Conservation (phyloP, 2,329 filamentous ascomycete genomes). For the Pseudogymnoascus sp. region DNA sequence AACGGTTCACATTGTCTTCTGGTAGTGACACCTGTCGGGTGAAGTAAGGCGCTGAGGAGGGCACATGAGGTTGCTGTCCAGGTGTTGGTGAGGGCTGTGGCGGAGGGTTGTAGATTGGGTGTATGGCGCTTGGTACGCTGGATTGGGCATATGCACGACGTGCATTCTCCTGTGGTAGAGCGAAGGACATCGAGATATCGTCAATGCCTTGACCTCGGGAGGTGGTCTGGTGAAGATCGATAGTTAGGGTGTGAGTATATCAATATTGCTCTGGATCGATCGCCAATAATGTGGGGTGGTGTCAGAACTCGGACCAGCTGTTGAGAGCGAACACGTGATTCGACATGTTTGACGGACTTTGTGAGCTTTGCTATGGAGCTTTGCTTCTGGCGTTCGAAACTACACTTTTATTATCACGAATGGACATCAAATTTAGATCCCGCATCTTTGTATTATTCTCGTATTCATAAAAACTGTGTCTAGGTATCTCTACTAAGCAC, state of each 20-base stretch:
- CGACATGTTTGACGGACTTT: background rate
- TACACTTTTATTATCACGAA: background rate
- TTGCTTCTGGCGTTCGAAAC: background rate
- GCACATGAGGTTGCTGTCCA: slow-evolving; percentile 8
- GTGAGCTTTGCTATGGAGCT: background rate
- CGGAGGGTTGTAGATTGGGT: slow-evolving; percentile 2
- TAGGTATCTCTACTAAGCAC: slow-evolving; percentile 10
- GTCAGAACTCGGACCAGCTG: slow-evolving; percentile 2
- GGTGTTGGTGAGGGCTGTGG: background rate
- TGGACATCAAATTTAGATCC: background rate
- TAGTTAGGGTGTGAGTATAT: slow-evolving; percentile 10
- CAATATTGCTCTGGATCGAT: slow-evolving; percentile 7
- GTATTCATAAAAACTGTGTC: slow-evolving; percentile 11
- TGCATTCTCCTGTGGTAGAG: slow-evolving; percentile 10
- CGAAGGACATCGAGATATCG: slow-evolving; percentile 8
- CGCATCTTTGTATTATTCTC: slow-evolving; percentile 8
- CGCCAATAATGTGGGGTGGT: slow-evolving; percentile 9
- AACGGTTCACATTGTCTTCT: background rate
- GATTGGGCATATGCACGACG: slow-evolving; percentile 10
- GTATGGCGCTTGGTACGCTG: background rate
- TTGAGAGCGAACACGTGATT: background rate
- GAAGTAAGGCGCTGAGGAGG: slow-evolving; percentile 2
- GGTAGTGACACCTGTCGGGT: background rate
- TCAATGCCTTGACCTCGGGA: slow-evolving; percentile 9
- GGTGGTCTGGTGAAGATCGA: slow-evolving; percentile 5